Base-by-base conservation (phyloP, 441 rosid genomes). In the Aleurites moluccanus region DNA sequence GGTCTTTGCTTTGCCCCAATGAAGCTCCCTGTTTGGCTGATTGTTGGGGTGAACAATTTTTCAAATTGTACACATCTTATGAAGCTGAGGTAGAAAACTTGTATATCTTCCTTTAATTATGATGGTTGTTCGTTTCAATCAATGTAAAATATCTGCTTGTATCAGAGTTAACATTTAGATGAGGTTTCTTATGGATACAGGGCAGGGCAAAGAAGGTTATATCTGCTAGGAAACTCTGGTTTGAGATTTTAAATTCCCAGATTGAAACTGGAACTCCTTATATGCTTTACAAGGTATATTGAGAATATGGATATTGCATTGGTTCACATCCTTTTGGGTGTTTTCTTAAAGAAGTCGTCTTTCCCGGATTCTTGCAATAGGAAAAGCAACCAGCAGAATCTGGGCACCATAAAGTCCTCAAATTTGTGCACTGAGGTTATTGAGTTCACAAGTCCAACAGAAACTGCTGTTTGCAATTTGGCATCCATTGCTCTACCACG, bases 221-320 rank as follows among this genome's bases (percentile, higher is more conserved):
- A 33, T 84, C 84, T 74, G 92, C 92, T 11, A 88, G 83, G 72
- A 84, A 77, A 77, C 87, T 89, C 14, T 88, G 96, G 97, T 88
- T 85, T 84, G 92, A 89, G 75, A 83, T 90, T 64, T 76, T 92
- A 80, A 90, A 79, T 57, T 89, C 96, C 33, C 97, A 94, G 74
- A 91, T 92, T 15, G 98, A 94, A 83, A 94, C 96, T 33, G 98
- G 97, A 68, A 92, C 97, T 15, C 98, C 98, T 14, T 94, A 90
- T 75, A 94, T 94, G 96, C 90, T 92, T 28, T 94, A 1, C 49
- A 38, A 33, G 25, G 21, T 27, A 4, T 49, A 35, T 35, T 61
- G 53, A 6, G 0, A 25, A 5, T 27, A 11, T 28, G 5, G 10
- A 38, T 20, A 75, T 69, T 42, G 20, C 10, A 49, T 10, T 10